Base-by-base conservation (phyloP, 2,329 filamentous ascomycete genomes). In the Cytospora schulzeri region DNA sequence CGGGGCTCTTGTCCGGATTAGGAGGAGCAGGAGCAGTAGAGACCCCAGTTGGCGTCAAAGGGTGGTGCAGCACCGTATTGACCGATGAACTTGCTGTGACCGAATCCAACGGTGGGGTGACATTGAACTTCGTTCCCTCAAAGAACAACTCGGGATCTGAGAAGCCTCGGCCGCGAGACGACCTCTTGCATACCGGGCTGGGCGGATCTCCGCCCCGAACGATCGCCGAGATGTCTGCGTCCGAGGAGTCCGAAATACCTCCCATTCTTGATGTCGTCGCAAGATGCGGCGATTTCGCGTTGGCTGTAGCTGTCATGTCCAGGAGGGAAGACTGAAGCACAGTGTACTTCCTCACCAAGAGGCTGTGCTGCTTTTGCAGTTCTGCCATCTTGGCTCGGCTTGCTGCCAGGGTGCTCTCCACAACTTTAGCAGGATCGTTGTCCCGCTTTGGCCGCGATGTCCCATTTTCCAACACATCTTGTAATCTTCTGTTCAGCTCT, bases 311-410 rank as follows among this genome's bases (percentile, higher is more conserved):
- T 66, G 78, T 76, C 74, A 83, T 75, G 58, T 85, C 81, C 51
- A 84, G 71, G 6, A 85, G 69, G 2, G 78, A 78, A 11, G 79
- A 80, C 71, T 87, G 81, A 24, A 86, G 73, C 1, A 78, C 78
- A 15, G 79, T 81, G 70, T 85, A 85, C 69, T 84, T 85, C 60
- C 79, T 80, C 69, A 78, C 77, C 57, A 87, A 75, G 24, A 80
- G 75, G 54, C 75, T 75, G 69, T 84, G 79, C 65, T 84, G 83
- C 70, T 78, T 82, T 69, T 84, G 81, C 66, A 86, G 73, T 68
- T 85, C 83, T 0, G 78, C 76, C 66, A 86, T 82, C 72, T 83
- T 84, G 0, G 80, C 78, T 56, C 82, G 77, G 69, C 80, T 84
- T n/a, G 82, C 80, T 33, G 81, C 79, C 17, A 87, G 73, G 0